phyloP scores from a whole-genome alignment of 176 grass and related monocot genomes.

The Ampelocalamus luodianensis region DNA sequence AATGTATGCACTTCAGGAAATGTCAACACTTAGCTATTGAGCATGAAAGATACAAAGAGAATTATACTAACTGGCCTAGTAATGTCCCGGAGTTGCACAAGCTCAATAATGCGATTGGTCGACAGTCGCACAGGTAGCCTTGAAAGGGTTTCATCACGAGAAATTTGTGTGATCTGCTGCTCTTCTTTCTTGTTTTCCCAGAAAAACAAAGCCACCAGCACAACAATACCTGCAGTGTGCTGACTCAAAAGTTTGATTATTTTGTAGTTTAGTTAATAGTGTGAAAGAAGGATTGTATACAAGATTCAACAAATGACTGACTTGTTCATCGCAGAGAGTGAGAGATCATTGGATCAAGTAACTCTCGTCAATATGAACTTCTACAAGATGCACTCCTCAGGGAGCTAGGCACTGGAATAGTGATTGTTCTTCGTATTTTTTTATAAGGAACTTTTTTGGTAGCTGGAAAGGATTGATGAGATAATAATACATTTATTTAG shows the following conservation, averaged over 20 bases:
- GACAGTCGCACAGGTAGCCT: conserved; percentile 88
- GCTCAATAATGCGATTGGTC: conserved; percentile 84
- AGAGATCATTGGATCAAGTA: neutral
- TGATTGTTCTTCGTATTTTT: neutral
- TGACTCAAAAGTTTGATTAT: conserved; percentile 86
- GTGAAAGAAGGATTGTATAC: neutral
- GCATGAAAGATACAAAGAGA: conserved; percentile 40
- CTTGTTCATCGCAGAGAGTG: neutral
- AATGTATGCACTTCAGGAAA: neutral
- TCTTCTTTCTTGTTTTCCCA: conserved; percentile 99
- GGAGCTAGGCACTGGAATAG: conserved; percentile 2
- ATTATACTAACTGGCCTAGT: conserved; percentile 87
- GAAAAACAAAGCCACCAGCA: conserved; percentile 82
- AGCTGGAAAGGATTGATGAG: conserved; percentile 6
- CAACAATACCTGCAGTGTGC: conserved; percentile 86
- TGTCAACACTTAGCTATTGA: neutral
- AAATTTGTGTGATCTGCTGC: conserved; percentile 89
- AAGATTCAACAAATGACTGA: conserved; percentile 17
- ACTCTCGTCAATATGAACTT: conserved; percentile 30
- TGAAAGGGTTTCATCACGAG: conserved; percentile 89
- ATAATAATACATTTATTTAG: neutral
- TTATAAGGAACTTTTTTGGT: neutral
- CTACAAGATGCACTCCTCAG: conserved; percentile 6
- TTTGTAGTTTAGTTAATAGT: conserved; percentile 21
- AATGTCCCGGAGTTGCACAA: conserved; percentile 85